These are phyloP conservation scores for Fusarium poae DNA, from an alignment of 2,329 filamentous ascomycete genomes.

Conservation along the genomic window DNA sequence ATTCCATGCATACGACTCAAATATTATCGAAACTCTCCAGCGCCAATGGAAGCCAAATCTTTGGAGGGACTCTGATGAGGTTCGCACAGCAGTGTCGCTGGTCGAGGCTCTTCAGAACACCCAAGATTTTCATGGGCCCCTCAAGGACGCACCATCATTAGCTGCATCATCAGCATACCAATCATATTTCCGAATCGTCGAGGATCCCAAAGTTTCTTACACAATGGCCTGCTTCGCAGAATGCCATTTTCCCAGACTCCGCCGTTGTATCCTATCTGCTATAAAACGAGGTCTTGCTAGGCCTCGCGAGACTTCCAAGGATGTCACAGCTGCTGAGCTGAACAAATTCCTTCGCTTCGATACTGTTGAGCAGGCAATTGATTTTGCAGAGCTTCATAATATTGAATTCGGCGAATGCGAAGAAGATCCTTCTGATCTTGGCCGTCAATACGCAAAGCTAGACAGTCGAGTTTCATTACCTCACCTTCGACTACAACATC, in stretches of 20 bases:
- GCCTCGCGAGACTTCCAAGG: conserved; percentile 68
- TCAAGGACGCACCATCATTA: conserved; percentile 63
- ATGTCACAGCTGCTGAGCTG: conserved; percentile 68
- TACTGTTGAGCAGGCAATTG: conserved; percentile 73
- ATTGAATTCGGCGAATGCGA: conserved; percentile 62
- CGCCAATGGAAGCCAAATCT: conserved; percentile 68
- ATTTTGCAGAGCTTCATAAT: conserved; percentile 71
- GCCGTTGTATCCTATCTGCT: conserved; percentile 68
- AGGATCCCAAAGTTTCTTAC: conserved; percentile 70
- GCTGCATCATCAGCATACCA: conserved; percentile 64
- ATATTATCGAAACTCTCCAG: conserved; percentile 66
- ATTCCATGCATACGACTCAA: conserved; percentile 70
- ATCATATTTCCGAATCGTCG: conserved; percentile 71
- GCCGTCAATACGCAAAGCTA: conserved; percentile 59
- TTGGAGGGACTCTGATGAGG: conserved; percentile 67
- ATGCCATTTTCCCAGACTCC: conserved; percentile 73
- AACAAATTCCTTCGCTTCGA: conserved; percentile 75
- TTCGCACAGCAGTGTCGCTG: conserved; percentile 72
- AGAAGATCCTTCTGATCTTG: conserved; percentile 53
- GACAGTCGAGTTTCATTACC: conserved; percentile 60
- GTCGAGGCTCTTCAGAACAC: conserved; percentile 72
- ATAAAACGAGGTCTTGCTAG: conserved; percentile 68
- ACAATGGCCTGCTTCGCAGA: conserved; percentile 78
- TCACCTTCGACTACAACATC: conserved; percentile 65
- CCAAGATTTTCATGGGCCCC: conserved; percentile 67